A percentile compares a stretch with the other conserved stretches of the same genome.
Evolutionary conservation across 345 rosid genomes (phyloP).

Genomic region (Eucalyptus leucophloia): DNA sequence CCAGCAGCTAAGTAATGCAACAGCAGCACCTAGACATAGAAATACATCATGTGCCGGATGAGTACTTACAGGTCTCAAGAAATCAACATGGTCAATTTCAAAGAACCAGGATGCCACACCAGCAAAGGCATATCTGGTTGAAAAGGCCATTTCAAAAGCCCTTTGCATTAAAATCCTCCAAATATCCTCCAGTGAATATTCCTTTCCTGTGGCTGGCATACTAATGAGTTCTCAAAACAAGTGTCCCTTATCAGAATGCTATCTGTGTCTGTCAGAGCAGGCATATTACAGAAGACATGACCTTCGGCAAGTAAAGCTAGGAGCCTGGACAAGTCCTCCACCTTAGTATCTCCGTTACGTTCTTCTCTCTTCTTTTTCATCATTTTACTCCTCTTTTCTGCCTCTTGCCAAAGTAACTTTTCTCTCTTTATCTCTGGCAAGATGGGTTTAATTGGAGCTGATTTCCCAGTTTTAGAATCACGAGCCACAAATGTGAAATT

Average conservation of each 20-base stretch:
- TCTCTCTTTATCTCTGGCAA: conserved; percentile 57
- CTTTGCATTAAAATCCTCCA: conserved; percentile 19
- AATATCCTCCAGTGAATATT: no score
- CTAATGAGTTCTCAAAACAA: no score
- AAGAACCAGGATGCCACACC: conserved; percentile 64
- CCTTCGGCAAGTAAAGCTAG: no score
- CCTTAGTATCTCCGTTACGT: no score
- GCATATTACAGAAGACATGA: no score
- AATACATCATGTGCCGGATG: not conserved
- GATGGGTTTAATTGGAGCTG: conserved; percentile 60
- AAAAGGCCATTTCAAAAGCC: conserved; percentile 74
- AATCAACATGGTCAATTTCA: conserved; percentile 86
- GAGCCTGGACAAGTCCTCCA: no score
- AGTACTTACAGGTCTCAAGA: conserved; percentile 64
- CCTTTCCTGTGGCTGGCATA: no score
- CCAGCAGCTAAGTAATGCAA: no score
- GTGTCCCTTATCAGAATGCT: no score
- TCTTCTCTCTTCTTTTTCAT: no score
- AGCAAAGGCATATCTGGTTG: conserved; percentile 75
- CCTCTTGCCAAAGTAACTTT: not conserved
- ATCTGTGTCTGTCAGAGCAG: no score
- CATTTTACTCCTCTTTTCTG: no score
- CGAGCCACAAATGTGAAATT: conserved; percentile 75
- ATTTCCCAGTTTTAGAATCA: conserved; percentile 56
- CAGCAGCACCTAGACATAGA: not conserved